A percentile compares a stretch with the other conserved stretches of the same genome.
These are phyloP conservation scores for Suillus plorans DNA, from an alignment of 768 basidiomycete genomes.

Conservation along the genomic window DNA sequence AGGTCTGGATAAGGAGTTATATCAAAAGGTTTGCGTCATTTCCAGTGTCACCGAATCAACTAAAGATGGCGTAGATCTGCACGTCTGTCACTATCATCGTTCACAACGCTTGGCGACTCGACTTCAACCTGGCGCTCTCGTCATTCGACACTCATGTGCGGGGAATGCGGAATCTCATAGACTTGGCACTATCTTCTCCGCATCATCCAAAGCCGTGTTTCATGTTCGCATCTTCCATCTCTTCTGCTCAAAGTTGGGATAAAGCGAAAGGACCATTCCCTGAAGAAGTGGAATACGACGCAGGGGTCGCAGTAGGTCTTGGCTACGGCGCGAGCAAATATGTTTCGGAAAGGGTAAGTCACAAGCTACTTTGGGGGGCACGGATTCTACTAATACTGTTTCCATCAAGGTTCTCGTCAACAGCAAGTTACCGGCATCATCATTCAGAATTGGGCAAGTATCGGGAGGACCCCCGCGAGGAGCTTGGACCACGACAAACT, in stretches of 20 bases:
- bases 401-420: slow-evolving; percentile 33
- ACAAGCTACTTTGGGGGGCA: not conserved
- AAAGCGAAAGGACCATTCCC: slow-evolving; percentile 30
- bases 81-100: slow-evolving; percentile 36
- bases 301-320: slow-evolving; percentile 33
- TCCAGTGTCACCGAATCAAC: not conserved
- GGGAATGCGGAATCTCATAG: slow-evolving; percentile 35
- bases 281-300: slow-evolving; percentile 33
- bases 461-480: slow-evolving; percentile 39
- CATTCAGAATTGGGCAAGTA: slow-evolving; percentile 47
- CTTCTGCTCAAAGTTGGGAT: slow-evolving; percentile 32
- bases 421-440: slow-evolving; percentile 35
- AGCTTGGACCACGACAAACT: slow-evolving; percentile 45
- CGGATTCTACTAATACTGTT: not conserved
- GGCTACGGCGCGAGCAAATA: slow-evolving; percentile 53
- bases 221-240: slow-evolving; percentile 43
- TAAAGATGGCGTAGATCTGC: slow-evolving; percentile 25
- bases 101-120: slow-evolving; percentile 45
- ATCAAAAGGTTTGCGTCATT: slow-evolving; percentile 15
- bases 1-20: slow-evolving; percentile 25
- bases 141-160: slow-evolving; percentile 44
- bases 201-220: slow-evolving; percentile 28
- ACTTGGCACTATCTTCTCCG: slow-evolving; percentile 31
- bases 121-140: slow-evolving; percentile 40
- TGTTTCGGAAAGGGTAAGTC: slow-evolving; percentile 37